phyloP scores from a whole-genome alignment of 495 filamentous ascomycete species.

The Penicillium coffeae region DNA sequence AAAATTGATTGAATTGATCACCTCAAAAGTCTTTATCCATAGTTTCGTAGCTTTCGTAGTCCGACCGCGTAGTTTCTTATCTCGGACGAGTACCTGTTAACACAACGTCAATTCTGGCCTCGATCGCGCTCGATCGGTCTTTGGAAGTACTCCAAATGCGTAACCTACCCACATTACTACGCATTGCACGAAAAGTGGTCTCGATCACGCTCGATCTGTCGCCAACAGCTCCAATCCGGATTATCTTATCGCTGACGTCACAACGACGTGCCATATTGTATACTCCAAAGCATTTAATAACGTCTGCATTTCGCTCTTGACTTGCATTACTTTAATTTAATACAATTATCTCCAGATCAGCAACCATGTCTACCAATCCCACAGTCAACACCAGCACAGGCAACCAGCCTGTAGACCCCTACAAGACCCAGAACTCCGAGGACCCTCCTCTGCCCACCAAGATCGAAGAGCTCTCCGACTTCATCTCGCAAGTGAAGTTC shows the following conservation, averaged over 20 bases:
- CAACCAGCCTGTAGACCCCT: constrained; percentile 68
- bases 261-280: constrained; percentile 21
- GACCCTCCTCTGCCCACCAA: constrained; percentile 66
- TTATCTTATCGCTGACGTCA: constrained; percentile 29
- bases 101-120: too few species aligned
- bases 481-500: constrained; percentile 71
- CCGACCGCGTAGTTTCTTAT: too few species aligned
- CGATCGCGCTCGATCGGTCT: too few species aligned
- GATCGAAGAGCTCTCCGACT: constrained; percentile 67
- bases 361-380: constrained; percentile 28
- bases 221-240: constrained; percentile 12
- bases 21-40: too few species aligned
- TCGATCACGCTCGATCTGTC: background rate
- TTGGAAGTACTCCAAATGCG: too few species aligned
- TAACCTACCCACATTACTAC: too few species aligned
- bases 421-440: constrained; percentile 68
- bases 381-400: constrained; percentile 59
- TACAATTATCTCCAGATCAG: background rate
- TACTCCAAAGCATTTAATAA: background rate
- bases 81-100: too few species aligned
- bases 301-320: background rate
- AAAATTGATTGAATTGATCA: too few species aligned
- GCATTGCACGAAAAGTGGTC: background rate
- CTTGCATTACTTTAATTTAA: background rate
- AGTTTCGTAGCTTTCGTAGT: too few species aligned